Evolutionary conservation across 2,329 filamentous ascomycete genomes (phyloP).

Genomic region (Botrytis deweyae): DNA sequence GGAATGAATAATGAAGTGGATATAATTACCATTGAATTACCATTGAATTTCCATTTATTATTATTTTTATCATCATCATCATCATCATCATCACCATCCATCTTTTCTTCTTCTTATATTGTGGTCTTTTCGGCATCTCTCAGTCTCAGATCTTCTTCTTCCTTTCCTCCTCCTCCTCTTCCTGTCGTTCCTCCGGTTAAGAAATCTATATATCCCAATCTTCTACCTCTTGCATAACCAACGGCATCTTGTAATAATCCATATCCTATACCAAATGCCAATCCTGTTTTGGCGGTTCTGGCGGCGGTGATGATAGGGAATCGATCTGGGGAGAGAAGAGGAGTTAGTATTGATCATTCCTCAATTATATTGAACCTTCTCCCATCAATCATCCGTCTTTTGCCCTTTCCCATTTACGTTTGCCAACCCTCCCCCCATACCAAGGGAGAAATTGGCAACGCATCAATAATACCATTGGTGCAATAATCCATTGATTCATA

Average conservation of each 20-base stretch:
- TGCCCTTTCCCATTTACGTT: neutral
- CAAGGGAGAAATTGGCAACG: neutral
- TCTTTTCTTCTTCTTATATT: neutral
- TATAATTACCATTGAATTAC: slow-evolving; percentile 11
- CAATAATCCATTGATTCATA: neutral
- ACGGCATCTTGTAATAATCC: slow-evolving; percentile 78
- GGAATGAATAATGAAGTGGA: neutral
- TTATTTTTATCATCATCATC: neutral
- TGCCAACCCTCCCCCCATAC: slow-evolving; percentile 15
- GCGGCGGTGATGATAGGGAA: slow-evolving; percentile 76
- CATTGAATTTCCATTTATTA: neutral
- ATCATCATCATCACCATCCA: neutral
- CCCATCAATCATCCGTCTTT: neutral
- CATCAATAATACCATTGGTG: neutral
- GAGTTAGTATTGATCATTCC: neutral
- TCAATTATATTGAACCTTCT: neutral
- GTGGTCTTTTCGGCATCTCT: neutral
- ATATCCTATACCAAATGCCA: slow-evolving; percentile 76
- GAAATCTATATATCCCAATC: slow-evolving; percentile 72
- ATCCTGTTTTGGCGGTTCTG: slow-evolving; percentile 74
- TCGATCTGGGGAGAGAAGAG: slow-evolving; percentile 54
- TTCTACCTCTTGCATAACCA: slow-evolving; percentile 66
- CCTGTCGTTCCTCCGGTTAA: slow-evolving; percentile 50
- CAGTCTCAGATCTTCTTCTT: neutral
- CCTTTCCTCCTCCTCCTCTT: slow-evolving; percentile 23